A percentile compares a stretch with the other conserved stretches of the same genome.
Evolutionary conservation across 106 monocot genomes (phyloP).

Genomic region (Acanthochlamys bracteata): DNA sequence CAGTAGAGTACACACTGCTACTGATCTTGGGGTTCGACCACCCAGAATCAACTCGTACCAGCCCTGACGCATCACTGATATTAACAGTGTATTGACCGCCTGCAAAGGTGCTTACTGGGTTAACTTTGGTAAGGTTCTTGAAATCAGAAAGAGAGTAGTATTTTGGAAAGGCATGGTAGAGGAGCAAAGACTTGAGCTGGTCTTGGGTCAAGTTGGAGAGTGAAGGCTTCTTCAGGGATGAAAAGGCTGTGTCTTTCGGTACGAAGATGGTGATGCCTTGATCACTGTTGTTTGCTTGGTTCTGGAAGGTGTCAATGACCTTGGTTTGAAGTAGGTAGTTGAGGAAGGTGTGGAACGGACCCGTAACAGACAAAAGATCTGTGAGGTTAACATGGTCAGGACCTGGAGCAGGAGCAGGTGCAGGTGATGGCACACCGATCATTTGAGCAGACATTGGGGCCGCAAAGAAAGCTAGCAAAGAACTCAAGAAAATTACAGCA

Average conservation of each 20-base stretch:
- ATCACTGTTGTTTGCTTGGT: conserved; percentile 73
- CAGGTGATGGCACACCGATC: conserved; percentile 22
- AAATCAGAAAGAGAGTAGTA: conserved; percentile 85
- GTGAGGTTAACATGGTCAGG: conserved; percentile 59
- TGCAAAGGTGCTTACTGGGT: conserved; percentile 58
- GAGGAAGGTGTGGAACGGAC: conserved; percentile 86
- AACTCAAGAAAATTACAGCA: neutral
- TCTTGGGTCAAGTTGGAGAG: conserved; percentile 66
- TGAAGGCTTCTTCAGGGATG: conserved; percentile 44
- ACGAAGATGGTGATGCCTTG: conserved; percentile 89
- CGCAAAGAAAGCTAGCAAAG: neutral
- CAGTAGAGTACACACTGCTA: conserved; percentile 78
- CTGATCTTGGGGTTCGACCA: conserved; percentile 73
- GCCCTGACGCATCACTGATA: conserved; percentile 48
- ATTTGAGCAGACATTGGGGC: neutral
- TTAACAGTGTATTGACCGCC: conserved; percentile 69
- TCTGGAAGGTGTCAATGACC: conserved; percentile 75
- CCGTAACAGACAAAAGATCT: conserved; percentile 53
- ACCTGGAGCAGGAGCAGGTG: conserved; percentile 62
- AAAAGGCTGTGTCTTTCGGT: conserved; percentile 72
- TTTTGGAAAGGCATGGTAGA: conserved; percentile 73
- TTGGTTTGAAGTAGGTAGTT: conserved; percentile 53
- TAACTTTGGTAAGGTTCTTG: conserved; percentile 47
- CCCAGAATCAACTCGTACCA: conserved; percentile 37
- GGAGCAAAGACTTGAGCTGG: conserved; percentile 74